Base-by-base conservation (phyloP, 345 rosid genomes). In the Ceriops tagal region DNA sequence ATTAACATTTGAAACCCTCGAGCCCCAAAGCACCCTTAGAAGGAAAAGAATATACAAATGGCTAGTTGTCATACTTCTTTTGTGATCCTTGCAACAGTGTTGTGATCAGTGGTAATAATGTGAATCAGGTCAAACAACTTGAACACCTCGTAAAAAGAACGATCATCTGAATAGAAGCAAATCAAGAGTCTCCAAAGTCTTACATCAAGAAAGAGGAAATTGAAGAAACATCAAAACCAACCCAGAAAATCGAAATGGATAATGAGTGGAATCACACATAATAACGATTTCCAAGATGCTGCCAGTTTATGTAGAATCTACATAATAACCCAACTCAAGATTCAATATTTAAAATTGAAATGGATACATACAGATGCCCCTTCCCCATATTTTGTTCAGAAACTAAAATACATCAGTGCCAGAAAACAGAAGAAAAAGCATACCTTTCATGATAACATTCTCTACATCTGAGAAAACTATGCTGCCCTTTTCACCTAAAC, bases 61-160 rank as follows among this genome's bases (percentile, higher is more conserved):
- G 53, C 60, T 65, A 67, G 10, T 71, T 55, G 58, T 5, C 80
- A 26, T 83, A 91, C 97, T 80, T 93, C 93, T 83, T 78, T 84
- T 18, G 97, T 88, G 79, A 93, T 91, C 77, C 98, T 89, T 30
- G 91, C 82, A 30, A 93, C 71, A 5, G 98, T 86, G 61, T 79
- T 46, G 69, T 91, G 98, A 78, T 93, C 96, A 28, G 97, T 85
- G 28, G 98, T 89, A 62, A 93, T 73, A 65, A 86, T 62, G 77
- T 91, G 98, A 68, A 93, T 91, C 66, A 93, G 80, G 74, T 91
- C 96, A 39, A 93, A 93, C 76, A 93, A 77, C 83, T 86, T 91
- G 90, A 93, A 93, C 58, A 91, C 98, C 69, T 93, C 97, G 49
- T 7, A 67, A 70, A 84, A 73, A 47, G 98, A 80, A 30, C 98